Evolutionary conservation across 176 grass and related monocot genomes (phyloP).

Genomic region (Phragmites australis): DNA sequence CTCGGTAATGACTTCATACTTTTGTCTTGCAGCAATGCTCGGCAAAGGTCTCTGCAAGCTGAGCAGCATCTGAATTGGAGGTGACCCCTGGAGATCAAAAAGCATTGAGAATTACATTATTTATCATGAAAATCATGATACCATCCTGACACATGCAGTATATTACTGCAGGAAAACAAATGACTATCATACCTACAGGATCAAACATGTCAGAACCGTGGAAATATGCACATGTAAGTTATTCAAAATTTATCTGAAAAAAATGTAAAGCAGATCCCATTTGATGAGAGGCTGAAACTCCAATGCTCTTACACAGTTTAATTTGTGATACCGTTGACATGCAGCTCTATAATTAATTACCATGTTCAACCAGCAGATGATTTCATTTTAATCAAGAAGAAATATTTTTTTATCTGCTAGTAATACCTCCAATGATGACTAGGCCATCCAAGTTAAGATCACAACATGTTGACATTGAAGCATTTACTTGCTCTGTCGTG

Average conservation of each 20-base stretch:
- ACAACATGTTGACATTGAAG: slow-evolving; percentile 39
- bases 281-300: not conserved
- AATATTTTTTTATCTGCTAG: not conserved
- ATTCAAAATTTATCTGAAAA: not conserved
- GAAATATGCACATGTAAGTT: not conserved
- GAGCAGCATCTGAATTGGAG: slow-evolving; percentile 89
- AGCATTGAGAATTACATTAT: not conserved
- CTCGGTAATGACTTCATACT: slow-evolving; percentile 32
- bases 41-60: slow-evolving; percentile 86
- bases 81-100: slow-evolving; percentile 53
- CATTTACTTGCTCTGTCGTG: slow-evolving; percentile 51
- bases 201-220: not conserved
- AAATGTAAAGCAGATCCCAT: not conserved
- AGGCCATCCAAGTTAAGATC: slow-evolving; percentile 40
- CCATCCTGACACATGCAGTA: not conserved
- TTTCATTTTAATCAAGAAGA: not conserved
- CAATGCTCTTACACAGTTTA: not conserved
- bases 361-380: not conserved
- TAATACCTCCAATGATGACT: slow-evolving; percentile 55
- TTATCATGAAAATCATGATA: not conserved
- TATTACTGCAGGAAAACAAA: not conserved
- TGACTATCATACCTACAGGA: not conserved
- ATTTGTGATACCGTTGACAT: not conserved
- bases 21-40: slow-evolving; percentile 72
- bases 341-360: not conserved